Evolutionary conservation across 129 eudicot species (phyloP).

Genomic region (sunflower (Helianthus annuus)): DNA sequence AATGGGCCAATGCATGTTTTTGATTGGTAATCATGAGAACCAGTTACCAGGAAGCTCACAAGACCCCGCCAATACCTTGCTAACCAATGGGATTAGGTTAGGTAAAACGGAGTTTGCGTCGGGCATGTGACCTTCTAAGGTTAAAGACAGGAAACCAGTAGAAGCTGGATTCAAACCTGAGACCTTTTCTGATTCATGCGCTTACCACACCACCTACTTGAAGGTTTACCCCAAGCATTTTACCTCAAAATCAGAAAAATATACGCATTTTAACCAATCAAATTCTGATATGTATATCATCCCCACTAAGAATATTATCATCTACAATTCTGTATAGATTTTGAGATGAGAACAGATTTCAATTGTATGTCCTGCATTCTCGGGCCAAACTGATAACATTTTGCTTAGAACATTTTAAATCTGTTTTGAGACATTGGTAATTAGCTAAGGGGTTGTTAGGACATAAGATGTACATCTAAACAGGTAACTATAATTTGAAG

Average conservation of each 20-base stretch:
- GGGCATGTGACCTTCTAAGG: no score
- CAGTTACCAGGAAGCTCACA: no score
- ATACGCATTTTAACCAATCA: neutral
- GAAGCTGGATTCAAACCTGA: neutral
- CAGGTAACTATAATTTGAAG: neutral
- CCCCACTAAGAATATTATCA: neutral
- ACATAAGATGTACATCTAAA: neutral
- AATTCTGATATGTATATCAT: neutral
- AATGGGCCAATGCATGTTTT: no score
- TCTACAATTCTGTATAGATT: neutral
- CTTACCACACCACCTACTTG: neutral
- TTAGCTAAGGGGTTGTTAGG: no score
- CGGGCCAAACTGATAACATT: conserved; percentile 7
- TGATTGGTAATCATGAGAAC: neutral
- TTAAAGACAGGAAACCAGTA: neutral
- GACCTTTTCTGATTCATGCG: neutral
- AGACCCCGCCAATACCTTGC: neutral
- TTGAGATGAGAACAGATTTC: conserved; percentile 2
- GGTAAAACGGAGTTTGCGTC: no score
- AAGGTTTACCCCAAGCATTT: neutral
- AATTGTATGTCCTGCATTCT: neutral
- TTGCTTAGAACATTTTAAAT: neutral
- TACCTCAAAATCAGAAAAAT: neutral
- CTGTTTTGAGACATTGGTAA: neutral
- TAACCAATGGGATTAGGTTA: no score